Evolutionary conservation across 2,329 filamentous ascomycete genomes (phyloP), one percentile per base, ranked within the genome.

Genomic region (Colletotrichum camelliae): DNA sequence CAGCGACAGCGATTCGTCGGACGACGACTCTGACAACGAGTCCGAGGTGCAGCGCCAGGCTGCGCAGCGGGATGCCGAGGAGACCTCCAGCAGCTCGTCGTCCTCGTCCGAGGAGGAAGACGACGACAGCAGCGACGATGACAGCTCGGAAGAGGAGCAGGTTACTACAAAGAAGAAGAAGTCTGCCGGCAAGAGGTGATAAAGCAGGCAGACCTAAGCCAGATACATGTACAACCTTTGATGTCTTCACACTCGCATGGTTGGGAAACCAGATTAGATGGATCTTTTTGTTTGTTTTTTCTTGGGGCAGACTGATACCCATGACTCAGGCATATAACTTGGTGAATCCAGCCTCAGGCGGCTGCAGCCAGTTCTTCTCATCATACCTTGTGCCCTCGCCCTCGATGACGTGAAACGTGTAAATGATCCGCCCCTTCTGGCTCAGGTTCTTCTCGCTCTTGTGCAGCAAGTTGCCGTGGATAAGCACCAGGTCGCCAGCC

Each of bases 381-480:
- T 98, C 97, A 84, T 98, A 99, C 70, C 87, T 88, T 58, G 92
- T 88, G 1, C 85, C 89, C 24, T 94, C 91, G 0, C 94, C 94
- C 86, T 98, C 97, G 81, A 98, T 98, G 74, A 98, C 91, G 87
- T 99, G 97, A 84, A 98, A 99, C 0, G 97, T 98, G 85, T 98
- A 99, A 70, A 98, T 98, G 82, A 97, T 97, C 79, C 96, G 90
- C 27, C 96, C 96, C 88, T 95, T 96, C 78, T 90, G 86, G 83
- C 96, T 98, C 72, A 91, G 90, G 83, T 99, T 99, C 89, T 91
- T 95, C 90, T 98, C 96, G 83, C 96, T 98, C 91, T 98, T 98
- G 86, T 99, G 97, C 86, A 98, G 83, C 80, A 98, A 86, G 84
- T 98, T 98, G 2, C 97, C 97, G 86, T 99, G 96, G 78, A 99